Conservation (phyloP, 306 rosid species). For the Purshia tridentata region DNA sequence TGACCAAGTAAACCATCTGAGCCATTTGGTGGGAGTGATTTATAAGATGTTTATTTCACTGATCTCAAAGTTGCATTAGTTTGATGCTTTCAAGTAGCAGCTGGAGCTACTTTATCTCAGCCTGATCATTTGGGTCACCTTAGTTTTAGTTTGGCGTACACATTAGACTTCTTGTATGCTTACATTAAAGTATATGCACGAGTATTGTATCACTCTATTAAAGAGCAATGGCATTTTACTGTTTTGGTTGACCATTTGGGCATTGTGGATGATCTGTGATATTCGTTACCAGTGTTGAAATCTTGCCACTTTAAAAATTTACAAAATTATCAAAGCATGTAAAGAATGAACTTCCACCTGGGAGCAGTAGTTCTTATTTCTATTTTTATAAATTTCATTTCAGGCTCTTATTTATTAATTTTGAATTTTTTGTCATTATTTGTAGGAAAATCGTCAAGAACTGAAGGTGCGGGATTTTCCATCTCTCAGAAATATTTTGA, state of each 20-base stretch:
- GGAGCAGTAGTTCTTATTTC: not conserved
- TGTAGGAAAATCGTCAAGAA: conserved; percentile 26
- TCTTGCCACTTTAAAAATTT: not conserved
- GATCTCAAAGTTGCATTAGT: not conserved
- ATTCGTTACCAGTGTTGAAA: not conserved
- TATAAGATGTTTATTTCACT: not conserved
- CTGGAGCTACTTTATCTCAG: not conserved
- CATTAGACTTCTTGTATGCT: not conserved
- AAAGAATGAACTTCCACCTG: not conserved
- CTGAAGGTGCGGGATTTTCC: conserved; percentile 11
- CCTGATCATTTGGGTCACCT: not conserved
- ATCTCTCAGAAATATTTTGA: not conserved
- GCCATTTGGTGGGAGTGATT: conserved; percentile 6
- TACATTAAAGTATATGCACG: not conserved
- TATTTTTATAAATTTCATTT: not conserved
- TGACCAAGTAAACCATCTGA: conserved; percentile 11
- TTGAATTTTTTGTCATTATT: conserved; percentile 1
- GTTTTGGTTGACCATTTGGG: not conserved
- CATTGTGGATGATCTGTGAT: not conserved
- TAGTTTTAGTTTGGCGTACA: not conserved
- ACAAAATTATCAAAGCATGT: not conserved
- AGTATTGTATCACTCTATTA: not conserved
- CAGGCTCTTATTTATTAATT: not conserved
- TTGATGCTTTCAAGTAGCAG: not conserved
- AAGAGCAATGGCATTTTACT: not conserved